Conservation (phyloP, 192 early-diverging fungal species). For the Obelidium mucronatum region DNA sequence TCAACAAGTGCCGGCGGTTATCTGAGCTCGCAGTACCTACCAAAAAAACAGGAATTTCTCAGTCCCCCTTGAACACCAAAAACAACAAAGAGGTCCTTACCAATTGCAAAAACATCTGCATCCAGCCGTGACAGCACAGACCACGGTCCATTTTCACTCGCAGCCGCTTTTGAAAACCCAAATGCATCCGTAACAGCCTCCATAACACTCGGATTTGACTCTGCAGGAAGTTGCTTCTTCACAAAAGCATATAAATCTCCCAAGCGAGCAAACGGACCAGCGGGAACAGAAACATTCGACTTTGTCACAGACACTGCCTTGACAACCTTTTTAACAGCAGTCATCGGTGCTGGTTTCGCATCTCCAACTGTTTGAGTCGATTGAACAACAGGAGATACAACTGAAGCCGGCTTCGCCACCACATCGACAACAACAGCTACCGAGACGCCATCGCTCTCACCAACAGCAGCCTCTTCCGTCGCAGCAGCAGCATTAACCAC, state of each 20-base stretch:
- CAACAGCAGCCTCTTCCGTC: neutral
- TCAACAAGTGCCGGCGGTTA: slow-evolving; percentile 21
- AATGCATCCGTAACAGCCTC: slow-evolving; percentile 3
- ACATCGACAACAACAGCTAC: too few species aligned
- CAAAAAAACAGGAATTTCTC: neutral
- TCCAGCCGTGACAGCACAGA: neutral
- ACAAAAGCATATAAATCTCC: slow-evolving; percentile 23
- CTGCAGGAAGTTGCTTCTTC: neutral
- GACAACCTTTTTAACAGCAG: slow-evolving; percentile 2
- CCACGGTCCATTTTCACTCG: neutral
- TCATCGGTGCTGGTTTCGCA: too few species aligned
- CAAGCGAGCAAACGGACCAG: slow-evolving; percentile 9
- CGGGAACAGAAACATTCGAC: slow-evolving; percentile 15
- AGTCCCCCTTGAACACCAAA: neutral
- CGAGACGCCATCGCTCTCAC: neutral
- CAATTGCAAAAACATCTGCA: slow-evolving; percentile 26
- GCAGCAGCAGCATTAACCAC: too few species aligned
- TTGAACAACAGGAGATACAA: too few species aligned
- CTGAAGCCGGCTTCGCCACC: too few species aligned
- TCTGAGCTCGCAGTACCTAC: slow-evolving; percentile 14
- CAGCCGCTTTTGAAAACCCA: slow-evolving; percentile 26
- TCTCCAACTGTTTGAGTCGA: too few species aligned
- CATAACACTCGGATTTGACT: neutral
- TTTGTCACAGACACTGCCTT: slow-evolving; percentile 29
- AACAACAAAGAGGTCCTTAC: neutral